Evolutionary conservation across 108 stramenopile genomes (phyloP).

Genomic region (Cyclotella baltica): DNA sequence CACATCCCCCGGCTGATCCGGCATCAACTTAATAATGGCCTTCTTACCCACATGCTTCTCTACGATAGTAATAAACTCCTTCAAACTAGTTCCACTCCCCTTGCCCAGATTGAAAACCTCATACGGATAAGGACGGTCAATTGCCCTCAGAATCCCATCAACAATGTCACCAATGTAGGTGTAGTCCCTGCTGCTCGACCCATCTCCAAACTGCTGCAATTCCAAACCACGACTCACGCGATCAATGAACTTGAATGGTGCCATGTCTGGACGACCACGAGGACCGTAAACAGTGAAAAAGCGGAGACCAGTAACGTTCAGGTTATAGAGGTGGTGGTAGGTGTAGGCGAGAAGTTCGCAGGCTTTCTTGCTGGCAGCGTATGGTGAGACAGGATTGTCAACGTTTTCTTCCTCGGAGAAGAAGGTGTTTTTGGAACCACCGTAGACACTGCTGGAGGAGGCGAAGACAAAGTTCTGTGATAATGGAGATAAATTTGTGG

Average conservation of each 20-base stretch:
- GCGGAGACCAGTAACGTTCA: slow-evolving; percentile 93
- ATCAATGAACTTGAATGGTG: slow-evolving; percentile 98
- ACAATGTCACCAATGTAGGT: slow-evolving; percentile 99
- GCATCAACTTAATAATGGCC: slow-evolving; percentile 89
- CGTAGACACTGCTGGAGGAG: slow-evolving; percentile 94
- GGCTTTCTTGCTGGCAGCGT: slow-evolving; percentile 98
- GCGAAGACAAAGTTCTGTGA: slow-evolving; percentile 96
- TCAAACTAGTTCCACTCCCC: slow-evolving; percentile 89
- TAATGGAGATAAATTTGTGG: too few species aligned
- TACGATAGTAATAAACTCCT: slow-evolving; percentile 93
- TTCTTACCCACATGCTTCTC: slow-evolving; percentile 88
- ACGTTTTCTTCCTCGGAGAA: slow-evolving; percentile 96
- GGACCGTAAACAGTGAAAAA: slow-evolving; percentile 99
- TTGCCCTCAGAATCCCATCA: slow-evolving; percentile 93
- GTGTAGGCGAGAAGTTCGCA: slow-evolving; percentile 98
- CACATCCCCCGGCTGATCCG: slow-evolving; percentile 99
- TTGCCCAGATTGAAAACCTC: slow-evolving; percentile 98
- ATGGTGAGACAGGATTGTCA: slow-evolving; percentile 96
- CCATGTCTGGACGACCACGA: slow-evolving; percentile 97
- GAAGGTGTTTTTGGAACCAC: slow-evolving; percentile 89
- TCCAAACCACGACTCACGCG: slow-evolving; percentile 91
- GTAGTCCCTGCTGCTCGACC: slow-evolving; percentile 93
- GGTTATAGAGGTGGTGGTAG: slow-evolving; percentile 94
- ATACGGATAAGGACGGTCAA: slow-evolving; percentile 94
- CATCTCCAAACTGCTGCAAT: slow-evolving; percentile 98